Percentiles rank a stretch among this genome's conserved stretches.
Evolutionary conservation across 371 early-diverging fungal genomes (phyloP).

Genomic region (Lichtheimia ramosa): DNA sequence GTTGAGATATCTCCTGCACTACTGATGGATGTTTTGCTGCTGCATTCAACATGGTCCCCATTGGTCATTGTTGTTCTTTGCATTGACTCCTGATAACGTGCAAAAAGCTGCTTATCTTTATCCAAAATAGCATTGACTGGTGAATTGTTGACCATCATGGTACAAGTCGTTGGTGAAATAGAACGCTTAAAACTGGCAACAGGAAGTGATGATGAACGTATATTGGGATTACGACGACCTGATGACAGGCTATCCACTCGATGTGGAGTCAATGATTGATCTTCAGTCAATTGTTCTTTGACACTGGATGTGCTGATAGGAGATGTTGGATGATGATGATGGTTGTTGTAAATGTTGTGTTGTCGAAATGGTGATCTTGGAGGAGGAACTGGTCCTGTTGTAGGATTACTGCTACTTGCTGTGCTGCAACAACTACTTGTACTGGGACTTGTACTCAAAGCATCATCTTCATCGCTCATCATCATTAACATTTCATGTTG

Average conservation of each 20-base stretch:
- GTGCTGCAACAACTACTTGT: slow-evolving; percentile 7
- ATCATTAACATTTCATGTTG: slow-evolving; percentile 8
- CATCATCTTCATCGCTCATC: neutral
- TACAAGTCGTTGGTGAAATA: slow-evolving; percentile 1
- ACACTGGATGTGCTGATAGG: too few relatives aligned
- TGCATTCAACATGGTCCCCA: slow-evolving; percentile 5
- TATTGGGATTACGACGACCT: neutral
- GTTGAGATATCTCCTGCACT: too few relatives aligned
- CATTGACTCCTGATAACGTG: slow-evolving; percentile 19
- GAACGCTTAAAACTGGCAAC: neutral
- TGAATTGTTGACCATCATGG: neutral
- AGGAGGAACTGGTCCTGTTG: slow-evolving; percentile 15
- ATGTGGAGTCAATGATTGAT: neutral
- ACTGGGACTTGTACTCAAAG: slow-evolving; percentile 7
- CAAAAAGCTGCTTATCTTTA: slow-evolving; percentile 26
- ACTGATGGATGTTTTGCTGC: neutral
- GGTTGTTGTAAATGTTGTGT: neutral
- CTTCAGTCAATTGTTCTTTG: too few relatives aligned
- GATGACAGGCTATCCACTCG: slow-evolving; percentile 1
- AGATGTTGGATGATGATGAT: neutral
- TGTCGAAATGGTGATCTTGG: slow-evolving; percentile 25
- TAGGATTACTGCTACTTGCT: slow-evolving; percentile 7
- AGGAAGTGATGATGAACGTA: slow-evolving; percentile 8
- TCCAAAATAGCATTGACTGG: slow-evolving; percentile 19
- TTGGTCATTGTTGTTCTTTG: neutral